Percentiles rank a stretch among this genome's conserved stretches.
phyloP scores from a whole-genome alignment of 2,329 filamentous ascomycete genomes.

The Alternaria gansuensis region DNA sequence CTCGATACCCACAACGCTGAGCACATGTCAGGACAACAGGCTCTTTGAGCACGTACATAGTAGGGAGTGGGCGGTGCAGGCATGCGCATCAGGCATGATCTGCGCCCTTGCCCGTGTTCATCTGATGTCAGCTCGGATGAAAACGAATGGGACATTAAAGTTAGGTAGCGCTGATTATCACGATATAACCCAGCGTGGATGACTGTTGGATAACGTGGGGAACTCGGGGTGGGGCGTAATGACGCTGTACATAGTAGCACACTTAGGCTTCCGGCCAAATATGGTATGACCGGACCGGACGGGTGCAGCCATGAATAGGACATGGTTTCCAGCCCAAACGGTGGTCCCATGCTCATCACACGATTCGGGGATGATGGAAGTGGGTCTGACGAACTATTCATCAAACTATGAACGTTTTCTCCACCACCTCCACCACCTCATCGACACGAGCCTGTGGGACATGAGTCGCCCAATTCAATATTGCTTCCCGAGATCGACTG shows the following conservation, averaged over 20 bases:
- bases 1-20: slow-evolving; percentile 6
- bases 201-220: neutral
- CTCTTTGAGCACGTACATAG: neutral
- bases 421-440: neutral
- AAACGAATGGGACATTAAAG: neutral
- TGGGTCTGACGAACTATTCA: neutral
- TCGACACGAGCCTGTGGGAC: neutral
- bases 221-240: neutral
- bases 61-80: neutral
- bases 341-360: neutral
- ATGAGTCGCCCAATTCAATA: slow-evolving; percentile 8
- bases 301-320: no score
- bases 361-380: neutral
- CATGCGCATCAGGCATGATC: neutral
- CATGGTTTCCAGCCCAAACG: no score
- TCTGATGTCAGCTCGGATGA: slow-evolving; percentile 5
- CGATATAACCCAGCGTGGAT: neutral
- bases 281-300: no score
- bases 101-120: neutral
- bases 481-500: slow-evolving; percentile 23
- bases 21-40: neutral
- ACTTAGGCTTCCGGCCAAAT: neutral
- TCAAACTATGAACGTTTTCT: neutral
- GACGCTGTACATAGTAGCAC: neutral
- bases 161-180: slow-evolving; percentile 8